Percentiles rank a stretch among this genome's conserved stretches.
phyloP scores from a whole-genome alignment of 2,329 filamentous ascomycete genomes.

The Arthrobotrys entomopaga region DNA sequence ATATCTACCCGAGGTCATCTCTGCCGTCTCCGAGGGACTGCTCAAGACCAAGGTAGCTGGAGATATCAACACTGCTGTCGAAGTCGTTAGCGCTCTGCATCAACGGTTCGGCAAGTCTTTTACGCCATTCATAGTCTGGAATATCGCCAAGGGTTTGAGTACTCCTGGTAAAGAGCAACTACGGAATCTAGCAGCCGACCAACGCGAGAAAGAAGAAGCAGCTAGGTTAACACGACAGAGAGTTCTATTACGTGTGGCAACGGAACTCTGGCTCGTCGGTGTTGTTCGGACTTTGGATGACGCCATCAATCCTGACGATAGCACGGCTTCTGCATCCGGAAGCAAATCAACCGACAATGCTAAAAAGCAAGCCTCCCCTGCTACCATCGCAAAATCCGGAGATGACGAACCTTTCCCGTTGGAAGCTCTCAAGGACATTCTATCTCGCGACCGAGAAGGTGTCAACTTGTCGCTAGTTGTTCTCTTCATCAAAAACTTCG shows the following conservation, averaged over 20 bases:
- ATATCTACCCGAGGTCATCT: slow-evolving; percentile 59
- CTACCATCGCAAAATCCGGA: slow-evolving; percentile 72
- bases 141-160: slow-evolving; percentile 58
- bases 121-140: slow-evolving; percentile 59
- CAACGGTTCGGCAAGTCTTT: slow-evolving; percentile 59
- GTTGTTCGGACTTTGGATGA: slow-evolving; percentile 83
- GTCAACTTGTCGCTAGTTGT: slow-evolving; percentile 89
- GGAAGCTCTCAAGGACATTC: slow-evolving; percentile 95
- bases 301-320: slow-evolving; percentile 72
- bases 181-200: slow-evolving; percentile 80
- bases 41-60: slow-evolving; percentile 56
- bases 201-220: slow-evolving; percentile 94
- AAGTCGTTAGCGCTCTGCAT: slow-evolving; percentile 59
- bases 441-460: slow-evolving; percentile 93
- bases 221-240: slow-evolving; percentile 88
- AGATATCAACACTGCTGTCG: slow-evolving; percentile 58
- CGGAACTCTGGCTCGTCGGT: slow-evolving; percentile 94
- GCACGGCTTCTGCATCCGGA: slow-evolving; percentile 60
- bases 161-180: slow-evolving; percentile 64
- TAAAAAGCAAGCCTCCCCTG: slow-evolving; percentile 64
- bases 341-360: slow-evolving; percentile 46
- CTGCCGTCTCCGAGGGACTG: slow-evolving; percentile 59
- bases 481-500: slow-evolving; percentile 93
- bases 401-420: slow-evolving; percentile 91
- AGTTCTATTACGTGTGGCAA: slow-evolving; percentile 85